A percentile compares a stretch with the other conserved stretches of the same genome.
Evolutionary conservation across 148 eudicot genomes (phyloP).

Genomic region (Agrostemma githago): DNA sequence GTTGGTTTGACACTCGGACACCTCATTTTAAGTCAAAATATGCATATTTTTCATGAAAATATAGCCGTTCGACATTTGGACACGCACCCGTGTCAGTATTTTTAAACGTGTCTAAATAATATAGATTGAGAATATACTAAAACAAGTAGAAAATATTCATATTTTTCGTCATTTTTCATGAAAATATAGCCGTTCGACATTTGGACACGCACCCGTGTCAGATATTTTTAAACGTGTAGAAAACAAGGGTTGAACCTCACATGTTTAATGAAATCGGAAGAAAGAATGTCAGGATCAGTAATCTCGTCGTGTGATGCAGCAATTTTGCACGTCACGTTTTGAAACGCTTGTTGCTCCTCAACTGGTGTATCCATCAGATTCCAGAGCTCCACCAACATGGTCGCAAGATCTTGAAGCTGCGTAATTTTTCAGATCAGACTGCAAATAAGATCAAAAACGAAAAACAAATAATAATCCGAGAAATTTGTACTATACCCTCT

Average conservation of each 20-base stretch:
- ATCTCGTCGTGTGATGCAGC: constrained; percentile 62
- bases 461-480: constrained; percentile 8
- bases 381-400: constrained; percentile 62
- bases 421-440: neutral
- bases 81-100: too few species aligned
- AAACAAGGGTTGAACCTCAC: constrained; percentile 26
- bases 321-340: constrained; percentile 50
- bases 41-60: too few species aligned
- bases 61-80: too few species aligned
- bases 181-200: too few species aligned
- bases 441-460: constrained; percentile 1
- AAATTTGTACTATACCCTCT: constrained; percentile 36
- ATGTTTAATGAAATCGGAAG: constrained; percentile 42
- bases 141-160: too few species aligned
- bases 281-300: constrained; percentile 47
- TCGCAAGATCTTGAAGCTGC: constrained; percentile 63
- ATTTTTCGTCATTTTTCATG: too few species aligned
- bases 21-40: too few species aligned
- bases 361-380: constrained; percentile 64
- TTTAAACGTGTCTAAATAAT: too few species aligned
- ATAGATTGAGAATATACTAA: too few species aligned
- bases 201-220: too few species aligned
- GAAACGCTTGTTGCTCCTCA: constrained; percentile 55
- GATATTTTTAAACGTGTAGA: neutral
- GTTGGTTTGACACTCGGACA: too few species aligned